Conservation (phyloP, 768 basidiomycete species). For the Suillus subalutaceus region DNA sequence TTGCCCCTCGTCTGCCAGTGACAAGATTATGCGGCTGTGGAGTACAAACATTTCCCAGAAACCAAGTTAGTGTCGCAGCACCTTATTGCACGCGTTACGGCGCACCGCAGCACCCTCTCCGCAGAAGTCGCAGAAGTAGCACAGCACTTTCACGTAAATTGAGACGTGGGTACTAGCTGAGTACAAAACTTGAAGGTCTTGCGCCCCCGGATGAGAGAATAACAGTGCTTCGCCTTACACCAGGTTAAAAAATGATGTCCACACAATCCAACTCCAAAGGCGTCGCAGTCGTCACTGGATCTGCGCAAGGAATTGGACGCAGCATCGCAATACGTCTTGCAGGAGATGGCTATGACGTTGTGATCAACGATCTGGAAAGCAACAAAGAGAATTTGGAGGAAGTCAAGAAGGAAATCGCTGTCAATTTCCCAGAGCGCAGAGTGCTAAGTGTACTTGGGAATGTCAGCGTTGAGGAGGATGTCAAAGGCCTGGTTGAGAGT, state of each 20-base stretch:
- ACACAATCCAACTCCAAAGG: conserved; percentile 23
- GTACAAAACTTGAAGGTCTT: neutral
- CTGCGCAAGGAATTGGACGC: conserved; percentile 37
- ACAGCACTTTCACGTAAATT: neutral
- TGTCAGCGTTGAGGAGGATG: conserved; percentile 32
- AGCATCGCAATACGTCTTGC: conserved; percentile 39
- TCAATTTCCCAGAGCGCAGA: conserved; percentile 13
- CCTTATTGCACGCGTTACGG: too few relatives aligned
- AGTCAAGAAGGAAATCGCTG: conserved; percentile 19
- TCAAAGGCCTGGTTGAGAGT: conserved; percentile 32
- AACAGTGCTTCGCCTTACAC: neutral
- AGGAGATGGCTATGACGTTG: conserved; percentile 38
- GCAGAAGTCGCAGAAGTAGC: too few relatives aligned
- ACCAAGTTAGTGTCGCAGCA: too few relatives aligned
- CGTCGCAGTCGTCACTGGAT: conserved; percentile 35
- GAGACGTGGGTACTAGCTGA: neutral
- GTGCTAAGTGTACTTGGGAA: conserved; percentile 23
- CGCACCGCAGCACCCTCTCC: too few relatives aligned
- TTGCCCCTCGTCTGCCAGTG: too few relatives aligned
- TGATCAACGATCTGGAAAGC: conserved; percentile 36
- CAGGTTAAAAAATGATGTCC: neutral
- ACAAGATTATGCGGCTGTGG: too few relatives aligned
- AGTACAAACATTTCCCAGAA: too few relatives aligned
- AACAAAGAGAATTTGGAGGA: conserved; percentile 22
- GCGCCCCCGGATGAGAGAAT: neutral